Conservation (phyloP, 345 rosid genomes). For the Adansonia digitata region DNA sequence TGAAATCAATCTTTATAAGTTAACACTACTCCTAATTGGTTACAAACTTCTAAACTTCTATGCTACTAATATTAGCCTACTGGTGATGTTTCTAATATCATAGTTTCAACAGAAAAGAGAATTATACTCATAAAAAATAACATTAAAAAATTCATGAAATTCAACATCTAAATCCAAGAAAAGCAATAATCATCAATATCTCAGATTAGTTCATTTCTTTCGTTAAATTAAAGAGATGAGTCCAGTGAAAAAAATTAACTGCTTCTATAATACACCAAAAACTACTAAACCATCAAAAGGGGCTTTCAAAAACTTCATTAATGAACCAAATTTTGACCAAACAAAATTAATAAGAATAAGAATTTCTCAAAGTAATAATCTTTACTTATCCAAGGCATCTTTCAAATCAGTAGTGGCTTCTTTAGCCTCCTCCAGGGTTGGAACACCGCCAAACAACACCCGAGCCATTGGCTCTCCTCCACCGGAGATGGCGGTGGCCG, state of each 20-base stretch:
- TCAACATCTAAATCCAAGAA: not conserved
- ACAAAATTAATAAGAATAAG: not conserved
- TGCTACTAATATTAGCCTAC: not conserved
- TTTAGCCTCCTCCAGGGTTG: conserved; percentile 46
- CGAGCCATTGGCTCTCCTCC: conserved; percentile 32
- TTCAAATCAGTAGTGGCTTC: conserved; percentile 46
- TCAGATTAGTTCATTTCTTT: not conserved
- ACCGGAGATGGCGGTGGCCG: not conserved
- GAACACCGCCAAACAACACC: conserved; percentile 42
- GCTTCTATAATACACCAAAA: not conserved
- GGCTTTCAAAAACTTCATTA: not conserved
- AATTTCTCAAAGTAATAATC: not conserved
- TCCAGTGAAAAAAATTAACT: not conserved
- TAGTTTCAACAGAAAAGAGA: not conserved
- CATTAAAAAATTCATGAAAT: not conserved
- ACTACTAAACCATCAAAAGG: not conserved
- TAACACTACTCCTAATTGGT: not conserved
- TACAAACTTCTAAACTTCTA: not conserved
- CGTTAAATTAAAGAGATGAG: not conserved
- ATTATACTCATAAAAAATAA: not conserved
- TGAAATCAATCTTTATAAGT: not conserved
- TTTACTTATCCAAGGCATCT: conserved; percentile 35
- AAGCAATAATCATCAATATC: not conserved
- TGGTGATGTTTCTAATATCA: not conserved
- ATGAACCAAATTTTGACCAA: not conserved